Conservation (phyloP, 371 early-diverging fungal genomes). For the Apophysomyces variabilis region DNA sequence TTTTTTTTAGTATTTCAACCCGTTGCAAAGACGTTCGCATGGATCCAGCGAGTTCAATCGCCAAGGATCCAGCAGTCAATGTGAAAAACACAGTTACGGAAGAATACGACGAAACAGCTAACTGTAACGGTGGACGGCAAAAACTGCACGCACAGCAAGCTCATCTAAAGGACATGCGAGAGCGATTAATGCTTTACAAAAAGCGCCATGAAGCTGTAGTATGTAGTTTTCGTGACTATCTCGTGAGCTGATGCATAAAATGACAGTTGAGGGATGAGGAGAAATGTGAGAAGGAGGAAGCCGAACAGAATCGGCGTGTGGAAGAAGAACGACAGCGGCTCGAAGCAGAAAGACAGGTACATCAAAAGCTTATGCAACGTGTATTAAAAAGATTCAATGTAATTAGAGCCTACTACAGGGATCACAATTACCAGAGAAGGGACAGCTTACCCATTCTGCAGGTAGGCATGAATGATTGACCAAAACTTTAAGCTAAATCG, state of each 20-base stretch:
- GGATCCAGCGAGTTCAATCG: not conserved
- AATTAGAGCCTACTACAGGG: not conserved
- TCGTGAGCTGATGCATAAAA: conserved; percentile 43
- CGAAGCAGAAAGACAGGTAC: conserved; percentile 25
- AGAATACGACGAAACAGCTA: not conserved
- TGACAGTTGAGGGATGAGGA: conserved; percentile 58
- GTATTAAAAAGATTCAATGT: not conserved
- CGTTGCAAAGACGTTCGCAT: not conserved
- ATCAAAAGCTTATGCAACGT: not conserved
- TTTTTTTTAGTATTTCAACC: no score
- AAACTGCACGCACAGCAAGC: not conserved
- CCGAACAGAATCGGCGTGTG: conserved; percentile 31
- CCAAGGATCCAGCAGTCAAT: not conserved
- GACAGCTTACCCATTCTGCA: not conserved
- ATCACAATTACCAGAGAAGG: conserved; percentile 4
- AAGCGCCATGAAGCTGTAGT: conserved; percentile 27
- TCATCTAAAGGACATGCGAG: conserved; percentile 15
- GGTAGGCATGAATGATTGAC: not conserved
- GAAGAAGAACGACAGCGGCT: conserved; percentile 24
- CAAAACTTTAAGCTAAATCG: not conserved
- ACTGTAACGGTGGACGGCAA: not conserved
- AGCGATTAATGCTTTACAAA: conserved; percentile 25
- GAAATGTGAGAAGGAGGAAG: conserved; percentile 38
- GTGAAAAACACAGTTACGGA: not conserved
- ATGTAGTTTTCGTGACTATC: not conserved